Evolutionary conservation across 1,139 yeast genomes (phyloP).

Genomic region (Yamadazyma triangularis): DNA sequence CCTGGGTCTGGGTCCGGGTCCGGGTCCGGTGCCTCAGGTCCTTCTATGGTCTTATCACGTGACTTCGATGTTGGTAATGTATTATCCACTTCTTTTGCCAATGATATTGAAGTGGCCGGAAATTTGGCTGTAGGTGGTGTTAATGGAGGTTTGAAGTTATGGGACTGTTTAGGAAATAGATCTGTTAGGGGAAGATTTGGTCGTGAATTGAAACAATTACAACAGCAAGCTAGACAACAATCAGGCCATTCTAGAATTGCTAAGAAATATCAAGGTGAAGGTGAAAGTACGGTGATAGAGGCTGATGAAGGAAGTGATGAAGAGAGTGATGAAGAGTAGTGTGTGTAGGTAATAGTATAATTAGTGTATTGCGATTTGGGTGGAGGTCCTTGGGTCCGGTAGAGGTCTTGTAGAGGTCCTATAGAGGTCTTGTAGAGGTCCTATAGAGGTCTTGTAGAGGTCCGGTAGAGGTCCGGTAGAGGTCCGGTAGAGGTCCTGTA

Average conservation of each 20-base stretch:
- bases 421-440: no score
- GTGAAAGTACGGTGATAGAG: constrained; percentile 50
- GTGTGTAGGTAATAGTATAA: no score
- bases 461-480: no score
- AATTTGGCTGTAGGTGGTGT: constrained; percentile 87
- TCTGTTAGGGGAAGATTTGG: constrained; percentile 71
- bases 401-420: no score
- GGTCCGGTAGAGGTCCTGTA: no score
- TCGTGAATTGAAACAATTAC: constrained; percentile 50
- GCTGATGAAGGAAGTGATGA: constrained; percentile 56
- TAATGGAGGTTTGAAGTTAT: constrained; percentile 75
- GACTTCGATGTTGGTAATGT: constrained; percentile 96
- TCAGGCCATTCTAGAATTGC: constrained; percentile 73
- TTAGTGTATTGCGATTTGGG: no score
- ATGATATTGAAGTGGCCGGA: constrained; percentile 85
- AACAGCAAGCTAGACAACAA: no score
- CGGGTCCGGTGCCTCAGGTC: no score
- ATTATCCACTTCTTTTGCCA: constrained; percentile 75
- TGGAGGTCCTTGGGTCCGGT: no score
- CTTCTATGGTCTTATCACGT: constrained; percentile 86
- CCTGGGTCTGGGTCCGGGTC: no score
- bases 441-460: no score
- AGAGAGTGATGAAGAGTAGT: constrained; percentile 22
- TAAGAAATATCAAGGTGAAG: constrained; percentile 51
- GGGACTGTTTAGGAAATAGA: constrained; percentile 85